Conservation (phyloP, 495 filamentous ascomycete genomes). For the Aspergillus asperescens region DNA sequence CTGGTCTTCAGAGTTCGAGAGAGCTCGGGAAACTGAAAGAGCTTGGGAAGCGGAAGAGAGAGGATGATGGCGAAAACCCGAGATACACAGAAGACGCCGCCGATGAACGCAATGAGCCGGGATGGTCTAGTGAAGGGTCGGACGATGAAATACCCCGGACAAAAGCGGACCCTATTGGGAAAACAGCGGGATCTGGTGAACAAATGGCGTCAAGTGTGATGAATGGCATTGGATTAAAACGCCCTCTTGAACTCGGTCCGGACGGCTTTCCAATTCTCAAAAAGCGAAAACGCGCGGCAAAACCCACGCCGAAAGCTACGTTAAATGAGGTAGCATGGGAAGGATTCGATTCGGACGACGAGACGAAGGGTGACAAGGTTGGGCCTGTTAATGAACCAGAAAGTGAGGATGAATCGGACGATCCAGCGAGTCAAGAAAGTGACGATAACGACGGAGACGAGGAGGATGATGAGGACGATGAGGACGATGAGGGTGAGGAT, state of each 20-base stretch:
- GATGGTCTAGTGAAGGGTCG: slow-evolving; percentile 31
- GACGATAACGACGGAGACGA: slow-evolving; percentile 22
- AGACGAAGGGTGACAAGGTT: slow-evolving; percentile 23
- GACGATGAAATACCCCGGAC: slow-evolving; percentile 36
- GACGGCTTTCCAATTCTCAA: slow-evolving; percentile 75
- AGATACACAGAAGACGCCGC: not conserved
- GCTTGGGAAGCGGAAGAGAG: slow-evolving; percentile 54
- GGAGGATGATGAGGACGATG: slow-evolving; percentile 23
- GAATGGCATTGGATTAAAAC: slow-evolving; percentile 77
- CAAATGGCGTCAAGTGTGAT: slow-evolving; percentile 18
- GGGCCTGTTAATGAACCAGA: slow-evolving; percentile 13
- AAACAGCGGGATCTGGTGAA: slow-evolving; percentile 5
- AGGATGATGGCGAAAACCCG: slow-evolving; percentile 8
- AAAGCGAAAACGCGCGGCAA: slow-evolving; percentile 50
- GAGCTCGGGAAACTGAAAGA: too few species aligned
- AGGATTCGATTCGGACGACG: slow-evolving; percentile 51
- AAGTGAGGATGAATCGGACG: slow-evolving; percentile 22
- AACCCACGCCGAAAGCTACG: slow-evolving; percentile 25
- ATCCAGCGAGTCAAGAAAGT: slow-evolving; percentile 14
- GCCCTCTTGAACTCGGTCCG: slow-evolving; percentile 72
- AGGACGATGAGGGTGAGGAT: slow-evolving; percentile 22
- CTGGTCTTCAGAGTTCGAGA: slow-evolving; percentile 66
- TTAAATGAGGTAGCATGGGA: slow-evolving; percentile 53
- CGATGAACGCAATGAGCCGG: slow-evolving; percentile 15
- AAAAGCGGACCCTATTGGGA: slow-evolving; percentile 14